A percentile compares a stretch with the other conserved stretches of the same genome.
These are phyloP conservation scores for Saccharomyces mikatae DNA, from an alignment of 805 yeast species.

Conservation along the genomic window DNA sequence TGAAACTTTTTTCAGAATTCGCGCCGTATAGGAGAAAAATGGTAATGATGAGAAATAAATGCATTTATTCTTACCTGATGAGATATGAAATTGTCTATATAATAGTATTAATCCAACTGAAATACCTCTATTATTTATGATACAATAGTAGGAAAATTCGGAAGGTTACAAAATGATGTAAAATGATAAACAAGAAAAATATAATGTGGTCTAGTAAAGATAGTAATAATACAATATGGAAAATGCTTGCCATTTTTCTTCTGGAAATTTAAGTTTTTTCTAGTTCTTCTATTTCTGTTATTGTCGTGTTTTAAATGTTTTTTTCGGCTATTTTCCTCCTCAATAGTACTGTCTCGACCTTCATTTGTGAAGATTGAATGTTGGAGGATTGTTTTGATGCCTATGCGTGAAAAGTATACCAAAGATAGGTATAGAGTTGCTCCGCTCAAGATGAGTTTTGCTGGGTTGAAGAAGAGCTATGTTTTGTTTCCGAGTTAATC, in stretches of 20 bases:
- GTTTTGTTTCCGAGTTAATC: not conserved
- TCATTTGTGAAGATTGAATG: not conserved
- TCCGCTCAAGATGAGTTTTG: conserved; percentile 6
- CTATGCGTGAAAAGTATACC: not conserved
- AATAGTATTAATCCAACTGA: not conserved
- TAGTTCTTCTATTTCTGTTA: not conserved
- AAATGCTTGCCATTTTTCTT: not conserved
- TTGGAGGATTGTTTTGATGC: not conserved
- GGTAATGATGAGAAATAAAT: not conserved
- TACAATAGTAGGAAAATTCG: not conserved
- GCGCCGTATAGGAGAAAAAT: not conserved
- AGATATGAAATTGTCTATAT: not conserved
- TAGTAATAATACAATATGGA: not conserved
- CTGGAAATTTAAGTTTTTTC: not conserved
- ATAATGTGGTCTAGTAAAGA: not conserved
- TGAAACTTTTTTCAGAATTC: not conserved
- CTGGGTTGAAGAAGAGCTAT: conserved; percentile 6
- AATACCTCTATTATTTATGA: not conserved
- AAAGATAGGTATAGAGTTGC: not conserved
- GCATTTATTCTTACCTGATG: not conserved
- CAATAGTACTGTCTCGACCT: not conserved
- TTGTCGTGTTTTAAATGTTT: not conserved
- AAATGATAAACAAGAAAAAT: not conserved
- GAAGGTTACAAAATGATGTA: not conserved
- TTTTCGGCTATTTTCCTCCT: not conserved